Evolutionary conservation across 257 asterid species (phyloP).

Genomic region (Nicotiana paniculata): DNA sequence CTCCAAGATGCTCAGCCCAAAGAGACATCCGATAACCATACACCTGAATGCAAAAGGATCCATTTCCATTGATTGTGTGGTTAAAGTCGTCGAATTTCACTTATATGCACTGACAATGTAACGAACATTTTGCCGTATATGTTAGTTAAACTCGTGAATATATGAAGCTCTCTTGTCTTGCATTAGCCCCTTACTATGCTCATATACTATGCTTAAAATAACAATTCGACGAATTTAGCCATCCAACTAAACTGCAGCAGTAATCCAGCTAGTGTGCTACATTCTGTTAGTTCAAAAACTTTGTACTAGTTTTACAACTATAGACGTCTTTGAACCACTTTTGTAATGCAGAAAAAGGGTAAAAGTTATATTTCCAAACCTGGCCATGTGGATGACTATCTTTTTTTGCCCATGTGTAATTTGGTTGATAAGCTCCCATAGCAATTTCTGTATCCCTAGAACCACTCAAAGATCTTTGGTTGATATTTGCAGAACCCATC

Average conservation of each 20-base stretch:
- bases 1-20: slow-evolving; percentile 71
- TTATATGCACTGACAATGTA: neutral
- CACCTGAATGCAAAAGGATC: slow-evolving; percentile 24
- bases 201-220: neutral
- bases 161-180: neutral
- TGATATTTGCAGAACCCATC: slow-evolving; percentile 76
- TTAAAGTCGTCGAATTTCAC: neutral
- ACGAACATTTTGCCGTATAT: neutral
- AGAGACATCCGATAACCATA: slow-evolving; percentile 78
- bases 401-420: slow-evolving; percentile 56
- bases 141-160: neutral
- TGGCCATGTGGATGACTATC: slow-evolving; percentile 56
- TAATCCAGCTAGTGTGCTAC: neutral
- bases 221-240: neutral
- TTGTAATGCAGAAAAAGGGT: too few relatives aligned
- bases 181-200: neutral
- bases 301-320: neutral
- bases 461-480: slow-evolving; percentile 86
- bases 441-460: slow-evolving; percentile 89
- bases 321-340: neutral
- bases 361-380: slow-evolving; percentile 24
- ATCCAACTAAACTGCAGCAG: neutral
- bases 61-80: neutral
- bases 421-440: slow-evolving; percentile 85
- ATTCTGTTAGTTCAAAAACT: neutral